Evolutionary conservation across 352 stramenopile species (phyloP), one percentile per base, ranked within the genome.

Genomic region (Pythium oligandrum): DNA sequence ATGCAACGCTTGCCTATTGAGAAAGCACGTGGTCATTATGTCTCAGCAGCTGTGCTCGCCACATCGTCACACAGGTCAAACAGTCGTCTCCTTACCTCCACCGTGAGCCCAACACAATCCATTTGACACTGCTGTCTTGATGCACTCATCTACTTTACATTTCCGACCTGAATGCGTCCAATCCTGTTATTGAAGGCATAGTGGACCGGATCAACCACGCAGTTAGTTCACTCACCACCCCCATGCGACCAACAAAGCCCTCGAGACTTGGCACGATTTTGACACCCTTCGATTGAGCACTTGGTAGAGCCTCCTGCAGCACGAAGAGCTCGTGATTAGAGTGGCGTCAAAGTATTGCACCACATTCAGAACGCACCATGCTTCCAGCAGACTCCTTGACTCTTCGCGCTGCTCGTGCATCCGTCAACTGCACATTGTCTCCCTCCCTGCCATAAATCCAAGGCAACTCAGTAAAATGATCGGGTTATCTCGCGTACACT

Each of bases 221-320:
- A 26, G 17, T 26, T 26, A 26, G 26, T 26, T 11, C 33, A 48
- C 59, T 64, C 57, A 68, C 81, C 82, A 64, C 83, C 83, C 26
- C 83, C 83, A 30, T 93, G 83, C 44, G 78, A 86, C 83, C 79
- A 93, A 51, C 83, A 90, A 40, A 90, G 68, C 7, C 83, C 80
- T 40, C 80, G 72, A 37, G 83, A 87, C 61, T 93, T 93, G 53
- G 78, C 74, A 47, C 76, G 75, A 50, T 88, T 88, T 30, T 83
- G 66, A 37, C 79, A 90, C 8, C 68, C 71, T 3, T 68, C 55
- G 45, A 90, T 67, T 7, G 71, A 86, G 61, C 81, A 92, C 52
- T 87, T 79, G 10, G 68, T 87, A 11, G 77, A 90, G 6, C 80
- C 80, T 33, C 82, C 79, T 90, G 53, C 11, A 59, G 35, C 51